Evolutionary conservation across 345 rosid species (phyloP).

Genomic region (Arabis alpina): DNA sequence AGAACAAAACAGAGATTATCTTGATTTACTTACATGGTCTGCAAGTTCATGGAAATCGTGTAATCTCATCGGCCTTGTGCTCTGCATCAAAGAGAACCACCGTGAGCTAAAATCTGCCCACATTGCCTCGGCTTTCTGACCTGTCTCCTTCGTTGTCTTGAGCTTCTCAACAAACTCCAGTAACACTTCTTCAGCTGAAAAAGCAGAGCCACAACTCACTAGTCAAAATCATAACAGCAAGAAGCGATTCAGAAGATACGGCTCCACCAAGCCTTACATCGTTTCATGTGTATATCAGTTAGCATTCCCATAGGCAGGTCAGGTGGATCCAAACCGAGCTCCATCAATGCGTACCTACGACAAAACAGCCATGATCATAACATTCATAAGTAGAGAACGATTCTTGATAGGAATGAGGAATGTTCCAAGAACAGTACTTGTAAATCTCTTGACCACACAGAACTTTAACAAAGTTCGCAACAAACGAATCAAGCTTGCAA

Average conservation of each 20-base stretch:
- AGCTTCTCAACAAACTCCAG: slow-evolving; percentile 56
- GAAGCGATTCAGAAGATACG: background rate
- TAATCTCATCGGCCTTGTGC: slow-evolving; percentile 66
- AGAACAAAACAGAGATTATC: background rate
- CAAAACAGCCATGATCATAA: background rate
- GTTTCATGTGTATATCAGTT: slow-evolving; percentile 58
- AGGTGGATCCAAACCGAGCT: slow-evolving; percentile 71
- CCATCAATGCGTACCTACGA: slow-evolving; percentile 72
- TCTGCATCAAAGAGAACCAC: slow-evolving; percentile 76
- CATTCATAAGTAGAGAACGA: background rate
- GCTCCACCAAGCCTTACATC: slow-evolving; percentile 51
- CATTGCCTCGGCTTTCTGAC: slow-evolving; percentile 60
- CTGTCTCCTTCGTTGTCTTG: slow-evolving; percentile 52
- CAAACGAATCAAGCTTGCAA: slow-evolving; percentile 68
- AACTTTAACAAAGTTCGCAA: slow-evolving; percentile 66
- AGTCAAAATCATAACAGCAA: background rate
- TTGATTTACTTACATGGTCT: slow-evolving; percentile 55
- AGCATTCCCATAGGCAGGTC: slow-evolving; percentile 77
- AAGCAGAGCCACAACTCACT: background rate
- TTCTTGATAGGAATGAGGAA: background rate
- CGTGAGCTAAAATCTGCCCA: slow-evolving; percentile 81
- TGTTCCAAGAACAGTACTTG: slow-evolving; percentile 43
- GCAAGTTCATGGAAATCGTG: slow-evolving; percentile 69
- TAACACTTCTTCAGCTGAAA: slow-evolving; percentile 67
- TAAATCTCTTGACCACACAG: slow-evolving; percentile 77